Conservation (phyloP, 1,284 basidiomycete genomes). For the Ganoderma lucidum region DNA sequence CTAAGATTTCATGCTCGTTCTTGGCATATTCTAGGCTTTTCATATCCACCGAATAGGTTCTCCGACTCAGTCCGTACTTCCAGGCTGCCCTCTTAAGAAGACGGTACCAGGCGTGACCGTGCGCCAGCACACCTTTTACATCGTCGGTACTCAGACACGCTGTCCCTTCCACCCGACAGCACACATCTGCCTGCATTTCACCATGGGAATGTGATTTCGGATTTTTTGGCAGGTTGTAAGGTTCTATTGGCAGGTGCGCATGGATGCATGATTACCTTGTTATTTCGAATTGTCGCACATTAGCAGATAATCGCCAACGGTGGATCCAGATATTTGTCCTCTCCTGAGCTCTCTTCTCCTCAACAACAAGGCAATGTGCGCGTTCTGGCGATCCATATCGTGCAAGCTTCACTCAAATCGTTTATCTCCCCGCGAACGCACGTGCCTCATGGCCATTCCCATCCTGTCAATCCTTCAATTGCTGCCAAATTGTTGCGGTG, state of each 20-base stretch:
- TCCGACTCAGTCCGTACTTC: no score
- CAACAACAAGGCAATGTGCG: neutral
- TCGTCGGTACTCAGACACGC: neutral
- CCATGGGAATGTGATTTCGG: neutral
- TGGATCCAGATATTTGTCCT: neutral
- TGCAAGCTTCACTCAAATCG: neutral
- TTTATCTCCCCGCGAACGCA: neutral
- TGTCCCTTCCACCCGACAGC: neutral
- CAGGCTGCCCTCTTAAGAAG: no score
- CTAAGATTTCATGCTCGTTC: neutral
- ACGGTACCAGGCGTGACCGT: no score
- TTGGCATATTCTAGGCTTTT: neutral
- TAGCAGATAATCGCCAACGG: neutral
- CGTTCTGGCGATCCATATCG: neutral
- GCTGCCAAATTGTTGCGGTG: neutral
- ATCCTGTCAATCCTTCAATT: neutral
- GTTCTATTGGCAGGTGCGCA: neutral
- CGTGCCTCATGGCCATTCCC: neutral
- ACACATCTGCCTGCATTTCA: no score
- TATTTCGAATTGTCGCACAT: neutral
- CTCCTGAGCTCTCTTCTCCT: neutral
- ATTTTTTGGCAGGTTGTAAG: neutral
- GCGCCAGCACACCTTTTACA: neutral
- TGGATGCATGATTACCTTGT: neutral
- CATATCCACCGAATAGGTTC: neutral